phyloP scores from a whole-genome alignment of 148 eudicot species.

The Camellia japonica region DNA sequence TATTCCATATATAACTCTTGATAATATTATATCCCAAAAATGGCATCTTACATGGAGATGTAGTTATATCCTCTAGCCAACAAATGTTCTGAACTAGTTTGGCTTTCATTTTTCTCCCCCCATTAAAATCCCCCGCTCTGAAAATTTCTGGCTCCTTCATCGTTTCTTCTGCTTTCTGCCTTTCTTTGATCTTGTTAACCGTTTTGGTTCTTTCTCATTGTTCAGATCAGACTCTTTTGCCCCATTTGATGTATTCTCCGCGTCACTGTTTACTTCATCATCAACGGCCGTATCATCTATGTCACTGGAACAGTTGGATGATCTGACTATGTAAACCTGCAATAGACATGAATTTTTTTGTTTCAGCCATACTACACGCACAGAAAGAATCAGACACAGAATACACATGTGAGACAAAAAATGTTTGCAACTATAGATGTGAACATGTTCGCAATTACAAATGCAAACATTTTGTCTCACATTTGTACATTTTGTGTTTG shows the following conservation, averaged over 20 bases:
- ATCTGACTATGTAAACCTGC: conserved; percentile 48
- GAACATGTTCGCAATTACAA: neutral
- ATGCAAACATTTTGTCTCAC: too few species aligned
- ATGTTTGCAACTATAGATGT: too few species aligned
- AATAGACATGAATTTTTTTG: neutral
- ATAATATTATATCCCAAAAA: neutral
- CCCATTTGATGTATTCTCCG: conserved; percentile 2
- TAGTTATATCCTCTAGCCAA: neutral
- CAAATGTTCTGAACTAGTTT: neutral
- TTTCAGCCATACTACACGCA: neutral
- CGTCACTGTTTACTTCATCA: conserved; percentile 11
- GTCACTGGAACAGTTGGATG: conserved; percentile 18
- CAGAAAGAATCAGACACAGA: neutral
- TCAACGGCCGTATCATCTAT: neutral
- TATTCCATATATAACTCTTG: too few species aligned
- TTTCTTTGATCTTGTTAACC: neutral
- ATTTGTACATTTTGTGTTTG: too few species aligned
- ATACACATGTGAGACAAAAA: neutral
- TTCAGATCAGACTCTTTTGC: neutral
- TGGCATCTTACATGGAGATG: neutral
- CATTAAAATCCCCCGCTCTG: neutral
- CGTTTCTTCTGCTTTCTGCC: conserved; percentile 15
- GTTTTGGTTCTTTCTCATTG: neutral
- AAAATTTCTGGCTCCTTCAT: neutral
- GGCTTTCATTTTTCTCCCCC: too few species aligned